Evolutionary conservation across 1,139 yeast genomes (phyloP).

Genomic region (Pneumocystis murina): DNA sequence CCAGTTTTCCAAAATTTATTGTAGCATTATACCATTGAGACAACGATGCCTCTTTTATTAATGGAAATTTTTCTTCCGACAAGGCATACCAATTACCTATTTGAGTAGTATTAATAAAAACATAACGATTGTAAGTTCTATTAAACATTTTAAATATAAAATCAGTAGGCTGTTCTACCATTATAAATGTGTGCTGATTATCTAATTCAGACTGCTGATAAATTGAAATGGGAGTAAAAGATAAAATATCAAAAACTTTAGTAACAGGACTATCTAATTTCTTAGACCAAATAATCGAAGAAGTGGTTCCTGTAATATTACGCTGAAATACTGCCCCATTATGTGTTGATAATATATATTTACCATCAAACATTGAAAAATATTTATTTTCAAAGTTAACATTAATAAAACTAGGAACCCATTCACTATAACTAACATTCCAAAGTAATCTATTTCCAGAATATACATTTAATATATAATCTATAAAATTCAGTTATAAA

Average conservation of each 20-base stretch:
- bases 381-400: slow-evolving; percentile 40
- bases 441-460: slow-evolving; percentile 57
- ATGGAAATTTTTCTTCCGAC: slow-evolving; percentile 60
- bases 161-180: slow-evolving; percentile 26
- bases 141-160: slow-evolving; percentile 6
- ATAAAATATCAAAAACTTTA: slow-evolving; percentile 56
- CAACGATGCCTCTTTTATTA: slow-evolving; percentile 63
- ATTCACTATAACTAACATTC: slow-evolving; percentile 76
- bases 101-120: slow-evolving; percentile 52
- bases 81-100: slow-evolving; percentile 76
- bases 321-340: slow-evolving; percentile 36
- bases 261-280: slow-evolving; percentile 50
- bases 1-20: not conserved
- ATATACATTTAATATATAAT: slow-evolving; percentile 45
- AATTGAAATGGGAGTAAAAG: slow-evolving; percentile 12
- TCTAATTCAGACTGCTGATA: slow-evolving; percentile 9
- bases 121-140: not conserved
- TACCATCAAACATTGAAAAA: slow-evolving; percentile 37
- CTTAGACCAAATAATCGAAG: slow-evolving; percentile 49
- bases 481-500: slow-evolving; percentile 34
- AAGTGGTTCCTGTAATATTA: slow-evolving; percentile 27
- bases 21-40: slow-evolving; percentile 23
- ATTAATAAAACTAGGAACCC: slow-evolving; percentile 90
- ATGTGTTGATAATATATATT: slow-evolving; percentile 72
- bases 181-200: slow-evolving; percentile 20